Base-by-base conservation (phyloP, 139 green algal genomes). In the Chlorella sp. region DNA sequence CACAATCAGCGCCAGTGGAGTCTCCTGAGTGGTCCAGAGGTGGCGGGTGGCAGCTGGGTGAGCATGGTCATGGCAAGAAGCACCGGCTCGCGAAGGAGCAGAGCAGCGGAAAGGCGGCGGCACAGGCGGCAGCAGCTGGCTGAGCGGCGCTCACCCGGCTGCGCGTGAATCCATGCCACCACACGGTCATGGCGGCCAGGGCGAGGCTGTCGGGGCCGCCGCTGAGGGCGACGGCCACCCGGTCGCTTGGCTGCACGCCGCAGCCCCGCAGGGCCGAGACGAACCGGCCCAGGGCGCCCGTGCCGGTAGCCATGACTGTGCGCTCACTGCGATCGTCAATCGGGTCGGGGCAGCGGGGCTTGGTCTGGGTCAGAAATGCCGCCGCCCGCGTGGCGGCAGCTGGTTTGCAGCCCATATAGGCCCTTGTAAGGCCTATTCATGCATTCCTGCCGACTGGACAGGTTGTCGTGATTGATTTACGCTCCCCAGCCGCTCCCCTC, bases 201-300 rank as follows among this genome's bases (percentile, higher is more conserved):
- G 87, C 90, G 34, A 93, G 46, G 76, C 90, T 93, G 83, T 93
- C 90, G 2, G 84, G 70, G 0, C 90, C 90, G 28, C 90, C 90
- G 22, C 89, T 93, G 28, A 93, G 56, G 3, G 90, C 90, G 2
- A 93, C 65, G 0, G 87, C 90, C 13, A 92, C 40, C 8, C 44
- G 70, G 24, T 76, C 56, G 41, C 41, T 56, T 9, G 26, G 22
- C 65, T 46, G 68, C 58, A 67, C 77, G 22, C 80, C 80, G 65
- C 80, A 76, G 65, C 30, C 20, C 22, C 28, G 56, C 56, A 83
- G 60, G 26, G 77, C 28, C 20, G 58, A 24, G 24, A 67, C 38
- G 24, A 79, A 85, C 20, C 65, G 54, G 13, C 36, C 38, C 30
- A 85, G 51, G 51, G 51, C 16, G 4, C 51, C 51, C 2, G 13